Base-by-base conservation (phyloP, 2,329 filamentous ascomycete genomes). In the Blastomyces gilchristii region DNA sequence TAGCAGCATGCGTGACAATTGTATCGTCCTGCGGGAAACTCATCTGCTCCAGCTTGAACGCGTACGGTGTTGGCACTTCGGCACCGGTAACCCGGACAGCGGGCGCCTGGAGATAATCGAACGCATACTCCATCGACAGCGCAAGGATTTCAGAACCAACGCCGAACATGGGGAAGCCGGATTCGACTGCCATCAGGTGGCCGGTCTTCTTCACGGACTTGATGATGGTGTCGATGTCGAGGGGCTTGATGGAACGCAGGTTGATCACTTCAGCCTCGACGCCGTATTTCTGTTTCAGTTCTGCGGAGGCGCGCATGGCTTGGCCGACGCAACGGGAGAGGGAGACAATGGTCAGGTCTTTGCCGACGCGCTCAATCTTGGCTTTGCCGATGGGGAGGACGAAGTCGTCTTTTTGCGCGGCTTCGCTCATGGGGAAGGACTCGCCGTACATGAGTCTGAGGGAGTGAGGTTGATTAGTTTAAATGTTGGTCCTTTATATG, bases 181-280 rank as follows among this genome's bases (percentile, higher is more conserved):
- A 97, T 80, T 97, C 93, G 70, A 99, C 91, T 52, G 86, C 87
- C 77, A 99, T 84, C 67, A 99, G 85, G 73, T 88, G 89, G 76
- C 90, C 88, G 22, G 94, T 99, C 88, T 99, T 99, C 89, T 99
- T 97, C 76, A 99, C 87, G 14, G 92, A 97, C 78, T 95, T 91
- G 78, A 97, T 83, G 72, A 99, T 97, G 69, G 91, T 84, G 79
- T 97, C 92, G 65, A 99, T 84, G 73, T 99, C 94, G 69, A 99
- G 85, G 53, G 94, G 94, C 84, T 97, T 99, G 80, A 99, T 81
- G 69, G 92, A 97, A 72, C 94, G 91, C 74, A 99, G 87, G 83
- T 99, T 99, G 84, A 99, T 89, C 68, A 99, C 94, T 81, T 99
- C 94, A 62, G 85, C 89, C 71, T 97, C 93, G 65, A 97, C 86